Evolutionary conservation across 2,329 filamentous ascomycete genomes (phyloP).

Genomic region (Diaporthe ilicicola): DNA sequence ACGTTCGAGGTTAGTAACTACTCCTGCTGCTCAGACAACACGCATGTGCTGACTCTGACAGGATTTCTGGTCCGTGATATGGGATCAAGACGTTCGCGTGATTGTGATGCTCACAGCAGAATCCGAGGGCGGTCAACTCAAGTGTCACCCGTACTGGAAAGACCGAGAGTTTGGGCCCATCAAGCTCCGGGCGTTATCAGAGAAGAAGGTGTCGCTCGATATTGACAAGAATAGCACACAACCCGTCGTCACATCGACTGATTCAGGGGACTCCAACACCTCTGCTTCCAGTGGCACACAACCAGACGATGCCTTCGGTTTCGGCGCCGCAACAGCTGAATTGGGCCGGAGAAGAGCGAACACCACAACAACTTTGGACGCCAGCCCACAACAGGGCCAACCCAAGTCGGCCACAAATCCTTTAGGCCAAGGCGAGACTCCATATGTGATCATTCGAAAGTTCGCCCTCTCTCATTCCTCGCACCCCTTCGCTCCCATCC

Average conservation of each 20-base stretch:
- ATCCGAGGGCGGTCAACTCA: slow-evolving; percentile 89
- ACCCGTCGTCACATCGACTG: slow-evolving; percentile 38
- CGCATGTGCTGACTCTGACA: slow-evolving; percentile 48
- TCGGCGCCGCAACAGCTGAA: slow-evolving; percentile 43
- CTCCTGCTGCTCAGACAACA: not conserved
- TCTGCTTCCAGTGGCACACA: slow-evolving; percentile 32
- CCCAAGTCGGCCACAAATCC: slow-evolving; percentile 40
- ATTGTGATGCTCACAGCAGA: slow-evolving; percentile 98
- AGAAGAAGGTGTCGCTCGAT: slow-evolving; percentile 83
- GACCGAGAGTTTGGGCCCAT: slow-evolving; percentile 80
- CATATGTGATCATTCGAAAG: slow-evolving; percentile 85
- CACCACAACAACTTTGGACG: slow-evolving; percentile 57
- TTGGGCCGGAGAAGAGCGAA: slow-evolving; percentile 60
- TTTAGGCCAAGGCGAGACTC: slow-evolving; percentile 60
- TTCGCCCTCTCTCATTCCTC: slow-evolving; percentile 82
- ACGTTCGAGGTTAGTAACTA: slow-evolving; percentile 81
- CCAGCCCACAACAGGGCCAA: slow-evolving; percentile 41
- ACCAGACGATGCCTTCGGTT: slow-evolving; percentile 36
- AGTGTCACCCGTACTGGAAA: slow-evolving; percentile 95
- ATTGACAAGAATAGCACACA: slow-evolving; percentile 62
- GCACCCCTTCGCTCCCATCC: slow-evolving; percentile 83
- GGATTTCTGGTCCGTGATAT: slow-evolving; percentile 98
- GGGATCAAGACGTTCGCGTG: slow-evolving; percentile 95
- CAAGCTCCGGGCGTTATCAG: slow-evolving; percentile 78
- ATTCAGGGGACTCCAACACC: slow-evolving; percentile 39